Percentiles rank a stretch among this genome's conserved stretches.
Conservation (phyloP, 2,329 filamentous ascomycete species). For the Ambrosiella xylebori region DNA sequence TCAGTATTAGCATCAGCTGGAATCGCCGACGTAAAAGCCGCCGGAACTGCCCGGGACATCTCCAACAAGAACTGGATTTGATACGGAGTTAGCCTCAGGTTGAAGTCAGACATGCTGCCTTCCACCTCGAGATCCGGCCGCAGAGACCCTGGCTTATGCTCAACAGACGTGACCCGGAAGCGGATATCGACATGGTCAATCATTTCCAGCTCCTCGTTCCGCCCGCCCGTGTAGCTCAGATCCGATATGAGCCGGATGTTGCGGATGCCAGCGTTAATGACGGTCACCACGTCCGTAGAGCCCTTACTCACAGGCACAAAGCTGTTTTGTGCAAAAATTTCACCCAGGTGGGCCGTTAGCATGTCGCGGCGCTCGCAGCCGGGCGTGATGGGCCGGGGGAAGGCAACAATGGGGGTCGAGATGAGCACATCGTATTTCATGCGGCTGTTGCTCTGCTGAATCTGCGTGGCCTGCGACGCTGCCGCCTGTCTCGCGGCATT, state of each 20-base stretch:
- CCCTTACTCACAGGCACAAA: conserved; percentile 40
- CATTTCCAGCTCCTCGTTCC: conserved; percentile 77
- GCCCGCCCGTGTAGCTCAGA: conserved; percentile 58
- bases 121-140: conserved; percentile 84
- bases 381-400: conserved; percentile 60
- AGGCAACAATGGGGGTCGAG: conserved; percentile 90
- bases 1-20: background rate
- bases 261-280: conserved; percentile 75
- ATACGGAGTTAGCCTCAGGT: conserved; percentile 72
- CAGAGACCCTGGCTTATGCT: conserved; percentile 60
- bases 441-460: conserved; percentile 76
- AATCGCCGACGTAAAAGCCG: conserved; percentile 46
- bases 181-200: conserved; percentile 93
- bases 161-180: conserved; percentile 81
- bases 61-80: conserved; percentile 83
- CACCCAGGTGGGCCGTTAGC: conserved; percentile 82
- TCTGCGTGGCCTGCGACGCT: conserved; percentile 78
- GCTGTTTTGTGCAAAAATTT: conserved; percentile 91
- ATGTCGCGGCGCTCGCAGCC: conserved; percentile 59
- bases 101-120: conserved; percentile 83
- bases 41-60: conserved; percentile 71
- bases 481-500: conserved; percentile 92
- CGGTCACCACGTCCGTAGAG: conserved; percentile 62
- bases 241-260: conserved; percentile 83
- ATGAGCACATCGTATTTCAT: conserved; percentile 89